Conservation (phyloP, 1,284 basidiomycete species). For the Moesziomyces aphidis region DNA sequence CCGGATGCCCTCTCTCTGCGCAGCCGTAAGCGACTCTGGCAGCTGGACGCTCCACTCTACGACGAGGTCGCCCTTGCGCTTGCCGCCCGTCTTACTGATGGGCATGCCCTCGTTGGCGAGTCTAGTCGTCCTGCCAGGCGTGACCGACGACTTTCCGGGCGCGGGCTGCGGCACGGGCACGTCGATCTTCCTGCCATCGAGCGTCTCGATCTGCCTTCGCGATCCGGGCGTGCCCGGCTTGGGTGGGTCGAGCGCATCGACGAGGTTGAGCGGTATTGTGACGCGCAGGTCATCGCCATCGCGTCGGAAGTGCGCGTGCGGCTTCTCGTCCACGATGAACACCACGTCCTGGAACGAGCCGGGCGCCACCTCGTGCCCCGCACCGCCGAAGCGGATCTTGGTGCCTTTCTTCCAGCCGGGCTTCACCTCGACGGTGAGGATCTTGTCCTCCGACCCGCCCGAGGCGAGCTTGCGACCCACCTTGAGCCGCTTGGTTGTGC, state of each 20-base stretch:
- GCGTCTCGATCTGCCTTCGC: constrained; percentile 48
- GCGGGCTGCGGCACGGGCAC: constrained; percentile 57
- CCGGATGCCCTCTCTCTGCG: constrained; percentile 54
- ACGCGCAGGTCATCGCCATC: constrained; percentile 63
- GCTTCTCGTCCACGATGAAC: constrained; percentile 67
- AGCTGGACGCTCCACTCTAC: constrained; percentile 64
- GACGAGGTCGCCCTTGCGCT: constrained; percentile 63
- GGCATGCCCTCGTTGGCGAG: constrained; percentile 66
- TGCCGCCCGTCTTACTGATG: constrained; percentile 61
- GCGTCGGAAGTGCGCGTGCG: constrained; percentile 57
- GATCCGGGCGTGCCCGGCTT: constrained; percentile 50
- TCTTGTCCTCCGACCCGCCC: constrained; percentile 86
- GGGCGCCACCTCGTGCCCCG: constrained; percentile 63
- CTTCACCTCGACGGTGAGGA: constrained; percentile 72
- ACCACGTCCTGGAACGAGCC: constrained; percentile 64
- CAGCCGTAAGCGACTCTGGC: constrained; percentile 53
- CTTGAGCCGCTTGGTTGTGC: constrained; percentile 89
- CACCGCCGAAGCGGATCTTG: constrained; percentile 64
- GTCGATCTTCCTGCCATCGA: constrained; percentile 61
- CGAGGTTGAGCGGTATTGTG: constrained; percentile 52
- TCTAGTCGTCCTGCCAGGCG: constrained; percentile 60
- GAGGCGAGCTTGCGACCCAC: constrained; percentile 80
- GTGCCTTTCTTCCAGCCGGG: constrained; percentile 68
- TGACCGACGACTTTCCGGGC: constrained; percentile 49
- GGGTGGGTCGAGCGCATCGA: constrained; percentile 65